Evolutionary conservation across 371 early-diverging fungal species (phyloP).

Genomic region (Dichotomocladium elegans): DNA sequence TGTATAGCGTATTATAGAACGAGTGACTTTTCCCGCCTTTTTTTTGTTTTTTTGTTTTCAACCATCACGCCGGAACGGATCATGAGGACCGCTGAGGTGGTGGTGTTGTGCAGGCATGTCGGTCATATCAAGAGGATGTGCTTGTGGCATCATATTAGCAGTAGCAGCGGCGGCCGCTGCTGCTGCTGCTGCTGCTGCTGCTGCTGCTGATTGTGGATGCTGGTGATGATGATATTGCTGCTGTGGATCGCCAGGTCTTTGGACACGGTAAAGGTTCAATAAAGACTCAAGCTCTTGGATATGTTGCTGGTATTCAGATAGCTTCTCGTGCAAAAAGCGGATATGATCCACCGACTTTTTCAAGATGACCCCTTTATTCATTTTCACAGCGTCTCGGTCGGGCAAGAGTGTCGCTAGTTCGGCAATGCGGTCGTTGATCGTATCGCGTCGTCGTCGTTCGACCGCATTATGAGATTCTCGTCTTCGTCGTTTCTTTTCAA

Average conservation of each 20-base stretch:
- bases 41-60: too few species aligned
- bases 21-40: too few species aligned
- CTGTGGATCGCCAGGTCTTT: not conserved
- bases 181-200: slow-evolving; percentile 10
- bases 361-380: slow-evolving; percentile 80
- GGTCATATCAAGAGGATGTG: slow-evolving; percentile 26
- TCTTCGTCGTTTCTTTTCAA: slow-evolving; percentile 36
- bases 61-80: slow-evolving; percentile 22
- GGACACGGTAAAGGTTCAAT: slow-evolving; percentile 23
- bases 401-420: slow-evolving; percentile 36
- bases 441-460: slow-evolving; percentile 90
- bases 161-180: slow-evolving; percentile 11
- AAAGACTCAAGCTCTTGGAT: slow-evolving; percentile 66
- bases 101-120: slow-evolving; percentile 16
- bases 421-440: slow-evolving; percentile 92
- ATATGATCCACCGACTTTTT: slow-evolving; percentile 89
- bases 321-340: slow-evolving; percentile 55
- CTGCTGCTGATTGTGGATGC: slow-evolving; percentile 2
- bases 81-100: slow-evolving; percentile 13
- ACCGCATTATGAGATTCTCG: slow-evolving; percentile 55
- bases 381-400: slow-evolving; percentile 58
- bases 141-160: slow-evolving; percentile 22
- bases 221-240: not conserved
- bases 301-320: slow-evolving; percentile 53
- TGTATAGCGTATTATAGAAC: too few species aligned